A percentile compares a stretch with the other conserved stretches of the same genome.
Evolutionary conservation across 768 basidiomycete species (phyloP).

Genomic region (Gelatoporia subvermispora): DNA sequence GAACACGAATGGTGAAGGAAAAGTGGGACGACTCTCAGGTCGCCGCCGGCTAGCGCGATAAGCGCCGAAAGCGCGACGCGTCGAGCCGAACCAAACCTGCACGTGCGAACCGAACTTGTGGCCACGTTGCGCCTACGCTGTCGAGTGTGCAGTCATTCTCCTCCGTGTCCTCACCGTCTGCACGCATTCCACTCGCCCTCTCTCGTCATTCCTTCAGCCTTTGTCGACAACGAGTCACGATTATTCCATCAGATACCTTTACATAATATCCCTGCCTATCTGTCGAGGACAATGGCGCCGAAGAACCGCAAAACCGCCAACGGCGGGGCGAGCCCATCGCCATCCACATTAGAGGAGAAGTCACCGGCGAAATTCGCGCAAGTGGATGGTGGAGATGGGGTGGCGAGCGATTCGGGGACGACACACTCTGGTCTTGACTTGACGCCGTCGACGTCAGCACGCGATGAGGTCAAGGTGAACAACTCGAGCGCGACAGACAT

Average conservation of each 20-base stretch:
- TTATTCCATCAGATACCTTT: not conserved
- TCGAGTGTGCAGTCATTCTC: constrained; percentile 3
- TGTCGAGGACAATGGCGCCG: constrained; percentile 12
- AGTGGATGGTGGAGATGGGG: not conserved
- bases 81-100: not conserved
- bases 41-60: not conserved
- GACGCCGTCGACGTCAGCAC: constrained; percentile 17
- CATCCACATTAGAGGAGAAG: not conserved
- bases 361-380: not conserved
- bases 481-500: constrained; percentile 46
- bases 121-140: constrained; percentile 11
- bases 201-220: not conserved
- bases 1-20: not conserved
- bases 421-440: constrained; percentile 14
- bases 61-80: too few relatives aligned
- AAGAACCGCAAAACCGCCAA: constrained; percentile 12
- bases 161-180: not conserved
- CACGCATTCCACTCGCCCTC: constrained; percentile 1
- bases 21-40: not conserved
- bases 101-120: not conserved
- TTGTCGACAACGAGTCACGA: not conserved
- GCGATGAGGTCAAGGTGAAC: constrained; percentile 45
- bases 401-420: not conserved
- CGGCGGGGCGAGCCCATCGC: not conserved
- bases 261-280: not conserved